Evolutionary conservation across 2,329 filamentous ascomycete species (phyloP), one percentile per base, ranked within the genome.

Genomic region (Chalaropsis ovoidea): DNA sequence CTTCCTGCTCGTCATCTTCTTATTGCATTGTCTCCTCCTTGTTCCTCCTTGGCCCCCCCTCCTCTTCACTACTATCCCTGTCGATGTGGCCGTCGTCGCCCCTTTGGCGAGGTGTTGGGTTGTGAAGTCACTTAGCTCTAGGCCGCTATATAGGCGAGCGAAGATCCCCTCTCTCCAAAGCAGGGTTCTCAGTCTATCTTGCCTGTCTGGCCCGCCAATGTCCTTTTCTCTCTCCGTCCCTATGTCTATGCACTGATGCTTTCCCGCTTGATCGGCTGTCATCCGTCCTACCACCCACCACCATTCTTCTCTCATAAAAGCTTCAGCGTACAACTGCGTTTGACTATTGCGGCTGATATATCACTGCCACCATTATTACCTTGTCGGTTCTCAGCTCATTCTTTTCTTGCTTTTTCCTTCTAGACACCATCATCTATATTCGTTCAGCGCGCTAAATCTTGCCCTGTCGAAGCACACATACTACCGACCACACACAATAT

Each of bases 91-190:
- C 27, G 52, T 35, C 31, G 52, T 35, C 24, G 27, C 52, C 52
- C 52, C 5, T n/a, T 35, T 17, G 27, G 15, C 6, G 10, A 27
- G n/a, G 7, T 35, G 27, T 19, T 58, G 27, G 24, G 27, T 19
- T 58, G 52, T 52, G 19, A 52, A 58, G 24, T 58, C 24, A 35
- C 5, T n/a, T n/a, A 58, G 39, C 52, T 35, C 52, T 58, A 22
- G 52, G 52, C 27, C 52, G 52, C 52, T 58, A 58, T 58, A 58
- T 58, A 58, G 52, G 27, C 52, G 52, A 58, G 27, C 52, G 52
- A 58, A 58, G 52, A 58, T 58, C 52, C 52, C 52, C 52, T 58
- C 52, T 58, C 52, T 52, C 24, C 24, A 13, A 19, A 52, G 19
- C 52, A 58, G 52, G 52, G 52, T 42, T 61, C 35, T 43, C 31